Base-by-base conservation (phyloP, 2,329 filamentous ascomycete species). In the Colletotrichum tofieldiae region DNA sequence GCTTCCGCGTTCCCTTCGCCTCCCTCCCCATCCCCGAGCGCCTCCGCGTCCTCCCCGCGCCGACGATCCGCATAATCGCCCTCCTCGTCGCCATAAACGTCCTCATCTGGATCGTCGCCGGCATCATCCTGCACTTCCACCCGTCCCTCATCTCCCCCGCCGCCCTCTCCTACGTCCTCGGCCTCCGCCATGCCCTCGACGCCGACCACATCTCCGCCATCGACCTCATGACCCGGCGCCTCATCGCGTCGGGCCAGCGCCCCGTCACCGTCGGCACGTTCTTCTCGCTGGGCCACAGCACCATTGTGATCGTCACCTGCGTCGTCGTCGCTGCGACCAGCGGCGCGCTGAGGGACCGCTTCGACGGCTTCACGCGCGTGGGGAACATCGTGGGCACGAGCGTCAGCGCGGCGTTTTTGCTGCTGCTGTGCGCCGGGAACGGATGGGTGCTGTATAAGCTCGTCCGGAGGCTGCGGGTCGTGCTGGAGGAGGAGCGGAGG, bases 191-290 rank as follows among this genome's bases (percentile, higher is more conserved):
- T 85, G 96, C 96, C n/a, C 90, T 98, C 55, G 96, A 98, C 79
- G 96, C 96, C n/a, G 96, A 98, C 82, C 96, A 98, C 81, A 89
- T 88, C 77, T 83, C 83, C 77, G 96, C 95, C 74, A 99, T 98
- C 77, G 96, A 98, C 82, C 89, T 98, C 47, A 97, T 97, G 92
- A 98, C 96, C 0, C 89, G 96, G 3, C 91, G 96, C 8, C 89
- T 98, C 32, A 91, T 98, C 47, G 95, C 95, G 0, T 90, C 93
- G 0, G 95, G 94, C 23, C 94, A 96, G 79, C 90, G 90, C 1
- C 95, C 96, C 2, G 95, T 97, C 14, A 96, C 95, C 0, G 96
- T 98, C 1, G 96, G 96, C 54, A 98, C 94, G 1, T 98, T 94
- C 81, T 98, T 99, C 85, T 96, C 93, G 0, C 88, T 98, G 0